Evolutionary conservation across 441 rosid genomes (phyloP).

Genomic region (Daphne laureola): DNA sequence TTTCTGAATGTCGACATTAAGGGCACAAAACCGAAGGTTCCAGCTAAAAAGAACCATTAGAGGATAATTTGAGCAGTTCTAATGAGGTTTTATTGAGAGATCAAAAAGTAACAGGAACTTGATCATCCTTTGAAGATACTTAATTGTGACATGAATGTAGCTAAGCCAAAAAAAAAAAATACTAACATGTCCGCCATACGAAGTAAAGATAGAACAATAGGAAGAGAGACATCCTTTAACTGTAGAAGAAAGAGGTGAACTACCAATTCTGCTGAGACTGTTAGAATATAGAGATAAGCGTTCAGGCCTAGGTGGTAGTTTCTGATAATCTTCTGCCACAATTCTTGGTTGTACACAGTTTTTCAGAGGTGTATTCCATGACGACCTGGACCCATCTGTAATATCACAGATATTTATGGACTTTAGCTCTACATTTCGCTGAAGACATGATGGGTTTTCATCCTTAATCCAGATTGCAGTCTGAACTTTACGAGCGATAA

Average conservation of each 20-base stretch:
- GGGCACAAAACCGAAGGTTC: too few relatives aligned
- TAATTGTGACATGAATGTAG: too few relatives aligned
- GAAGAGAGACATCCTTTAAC: too few relatives aligned
- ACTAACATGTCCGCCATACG: too few relatives aligned
- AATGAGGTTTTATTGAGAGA: too few relatives aligned
- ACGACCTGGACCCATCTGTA: conserved; percentile 47
- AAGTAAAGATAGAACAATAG: too few relatives aligned
- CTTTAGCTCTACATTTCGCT: conserved; percentile 48
- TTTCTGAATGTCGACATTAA: too few relatives aligned
- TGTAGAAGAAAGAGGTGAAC: conserved; percentile 7
- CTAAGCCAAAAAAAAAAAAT: too few relatives aligned
- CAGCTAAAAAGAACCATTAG: too few relatives aligned
- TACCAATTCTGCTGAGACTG: conserved; percentile 57
- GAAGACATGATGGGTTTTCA: conserved; percentile 53
- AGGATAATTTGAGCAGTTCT: too few relatives aligned
- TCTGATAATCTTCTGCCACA: conserved; percentile 24
- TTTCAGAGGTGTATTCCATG: conserved; percentile 65
- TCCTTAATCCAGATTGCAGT: conserved; percentile 89
- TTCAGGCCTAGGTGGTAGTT: conserved; percentile 52
- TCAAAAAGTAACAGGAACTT: too few relatives aligned
- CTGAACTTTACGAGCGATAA: conserved; percentile 70
- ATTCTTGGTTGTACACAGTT: conserved; percentile 47
- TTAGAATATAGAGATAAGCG: conserved; percentile 56
- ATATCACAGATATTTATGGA: conserved; percentile 49
- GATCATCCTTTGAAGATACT: too few relatives aligned